Percentiles rank a stretch among this genome's conserved stretches.
Evolutionary conservation across 257 asterid genomes (phyloP).

Genomic region (Henckelia pumila): DNA sequence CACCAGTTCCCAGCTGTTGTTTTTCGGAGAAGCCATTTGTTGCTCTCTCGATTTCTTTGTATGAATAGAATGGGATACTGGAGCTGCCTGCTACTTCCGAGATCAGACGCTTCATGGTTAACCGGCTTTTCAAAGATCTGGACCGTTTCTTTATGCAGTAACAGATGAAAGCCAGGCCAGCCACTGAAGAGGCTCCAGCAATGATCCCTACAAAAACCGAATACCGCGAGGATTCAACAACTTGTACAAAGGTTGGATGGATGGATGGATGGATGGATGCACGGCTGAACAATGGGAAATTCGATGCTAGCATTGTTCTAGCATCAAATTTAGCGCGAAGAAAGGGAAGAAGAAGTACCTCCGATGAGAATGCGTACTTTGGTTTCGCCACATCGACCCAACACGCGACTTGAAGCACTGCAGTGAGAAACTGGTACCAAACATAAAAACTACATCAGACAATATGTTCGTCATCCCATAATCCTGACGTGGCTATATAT

Average conservation of each 20-base stretch:
- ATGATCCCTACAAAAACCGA: conserved; percentile 35
- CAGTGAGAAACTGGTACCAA: conserved; percentile 36
- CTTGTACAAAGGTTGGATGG: neutral
- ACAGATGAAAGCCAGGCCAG: conserved; percentile 29
- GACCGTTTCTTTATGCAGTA: conserved; percentile 44
- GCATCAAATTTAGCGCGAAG: neutral
- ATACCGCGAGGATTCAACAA: neutral
- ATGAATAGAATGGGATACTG: conserved; percentile 45
- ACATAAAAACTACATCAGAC: neutral
- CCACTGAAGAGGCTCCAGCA: conserved; percentile 47
- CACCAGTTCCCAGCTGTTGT: conserved; percentile 68
- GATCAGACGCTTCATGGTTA: conserved; percentile 49
- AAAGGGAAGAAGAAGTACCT: conserved; percentile 39
- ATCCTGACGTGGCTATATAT: neutral
- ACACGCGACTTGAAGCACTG: conserved; percentile 31
- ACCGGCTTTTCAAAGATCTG: conserved; percentile 32
- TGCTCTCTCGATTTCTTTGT: conserved; percentile 67
- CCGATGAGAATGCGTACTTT: conserved; percentile 49
- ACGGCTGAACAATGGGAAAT: no score
- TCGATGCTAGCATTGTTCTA: no score
- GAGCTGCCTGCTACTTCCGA: conserved; percentile 62
- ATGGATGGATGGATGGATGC: no score
- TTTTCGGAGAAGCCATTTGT: conserved; percentile 54
- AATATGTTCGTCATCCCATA: no score
- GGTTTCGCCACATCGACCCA: conserved; percentile 40